Conservation (phyloP, 805 yeast species). For the Candida pini region DNA sequence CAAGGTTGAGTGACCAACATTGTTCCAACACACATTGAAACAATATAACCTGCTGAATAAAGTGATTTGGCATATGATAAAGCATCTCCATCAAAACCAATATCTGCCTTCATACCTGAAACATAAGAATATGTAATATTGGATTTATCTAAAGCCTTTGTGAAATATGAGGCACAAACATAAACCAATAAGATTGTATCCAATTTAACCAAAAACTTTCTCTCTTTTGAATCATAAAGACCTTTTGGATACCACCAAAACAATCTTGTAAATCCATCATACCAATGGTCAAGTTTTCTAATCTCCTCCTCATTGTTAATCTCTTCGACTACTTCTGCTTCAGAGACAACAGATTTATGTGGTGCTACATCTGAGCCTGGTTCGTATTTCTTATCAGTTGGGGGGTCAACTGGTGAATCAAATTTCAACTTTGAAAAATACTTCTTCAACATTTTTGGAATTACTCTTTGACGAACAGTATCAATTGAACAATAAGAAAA, state of each 20-base stretch:
- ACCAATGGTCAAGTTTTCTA: slow-evolving; percentile 39
- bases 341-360: not conserved
- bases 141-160: slow-evolving; percentile 57
- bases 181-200: slow-evolving; percentile 47
- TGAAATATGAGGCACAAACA: slow-evolving; percentile 55
- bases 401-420: too few species aligned
- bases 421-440: too few species aligned
- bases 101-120: slow-evolving; percentile 53
- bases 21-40: slow-evolving; percentile 22
- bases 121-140: slow-evolving; percentile 64
- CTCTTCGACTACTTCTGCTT: slow-evolving; percentile 7
- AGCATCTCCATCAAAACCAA: slow-evolving; percentile 50
- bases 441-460: too few species aligned
- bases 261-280: slow-evolving; percentile 50
- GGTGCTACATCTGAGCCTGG: too few species aligned
- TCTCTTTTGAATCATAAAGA: slow-evolving; percentile 24
- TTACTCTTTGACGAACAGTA: too few species aligned
- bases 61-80: slow-evolving; percentile 28
- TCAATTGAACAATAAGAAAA: too few species aligned
- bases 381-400: too few species aligned
- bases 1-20: slow-evolving; percentile 19
- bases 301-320: slow-evolving; percentile 30
- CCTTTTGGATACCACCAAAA: slow-evolving; percentile 36
- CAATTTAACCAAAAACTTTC: slow-evolving; percentile 43
- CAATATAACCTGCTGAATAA: slow-evolving; percentile 31